A percentile compares a stretch with the other conserved stretches of the same genome.
These are phyloP conservation scores for Hylodesmum podocarpum DNA, from an alignment of 306 rosid species.

Conservation along the genomic window DNA sequence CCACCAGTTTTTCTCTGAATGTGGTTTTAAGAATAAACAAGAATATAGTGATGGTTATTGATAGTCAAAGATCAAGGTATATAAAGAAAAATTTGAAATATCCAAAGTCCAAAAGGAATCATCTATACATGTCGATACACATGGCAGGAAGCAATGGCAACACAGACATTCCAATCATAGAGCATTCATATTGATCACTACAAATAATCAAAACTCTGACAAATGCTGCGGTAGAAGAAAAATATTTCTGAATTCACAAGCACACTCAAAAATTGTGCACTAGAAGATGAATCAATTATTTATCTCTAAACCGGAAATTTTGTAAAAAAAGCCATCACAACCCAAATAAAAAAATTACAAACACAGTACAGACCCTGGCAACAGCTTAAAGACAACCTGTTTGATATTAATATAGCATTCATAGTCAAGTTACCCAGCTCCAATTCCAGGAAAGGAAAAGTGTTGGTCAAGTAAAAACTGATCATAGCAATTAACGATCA, in stretches of 20 bases:
- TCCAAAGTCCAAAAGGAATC: not conserved
- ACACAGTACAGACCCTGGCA: not conserved
- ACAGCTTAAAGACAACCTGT: not conserved
- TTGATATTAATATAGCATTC: not conserved
- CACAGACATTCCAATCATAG: not conserved
- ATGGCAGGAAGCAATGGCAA: not conserved
- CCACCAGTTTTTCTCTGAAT: conserved; percentile 97
- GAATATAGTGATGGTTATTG: conserved; percentile 8
- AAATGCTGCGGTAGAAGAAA: conserved; percentile 1
- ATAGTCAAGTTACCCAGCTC: not conserved
- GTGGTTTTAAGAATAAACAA: conserved; percentile 28
- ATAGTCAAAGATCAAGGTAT: not conserved
- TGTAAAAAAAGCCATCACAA: not conserved
- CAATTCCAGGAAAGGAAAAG: conserved; percentile 2
- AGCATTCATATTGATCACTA: conserved; percentile 7
- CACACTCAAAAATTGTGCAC: not conserved
- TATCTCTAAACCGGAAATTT: not conserved
- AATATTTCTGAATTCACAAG: not conserved
- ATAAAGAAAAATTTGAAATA: not conserved
- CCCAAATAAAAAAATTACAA: not conserved
- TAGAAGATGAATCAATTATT: conserved; percentile 4
- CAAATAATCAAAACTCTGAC: not conserved
- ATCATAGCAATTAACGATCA: not conserved
- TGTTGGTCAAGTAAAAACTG: not conserved
- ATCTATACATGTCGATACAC: not conserved